Evolutionary conservation across 192 early-diverging fungal species (phyloP).

Genomic region (Coemansia sp.): DNA sequence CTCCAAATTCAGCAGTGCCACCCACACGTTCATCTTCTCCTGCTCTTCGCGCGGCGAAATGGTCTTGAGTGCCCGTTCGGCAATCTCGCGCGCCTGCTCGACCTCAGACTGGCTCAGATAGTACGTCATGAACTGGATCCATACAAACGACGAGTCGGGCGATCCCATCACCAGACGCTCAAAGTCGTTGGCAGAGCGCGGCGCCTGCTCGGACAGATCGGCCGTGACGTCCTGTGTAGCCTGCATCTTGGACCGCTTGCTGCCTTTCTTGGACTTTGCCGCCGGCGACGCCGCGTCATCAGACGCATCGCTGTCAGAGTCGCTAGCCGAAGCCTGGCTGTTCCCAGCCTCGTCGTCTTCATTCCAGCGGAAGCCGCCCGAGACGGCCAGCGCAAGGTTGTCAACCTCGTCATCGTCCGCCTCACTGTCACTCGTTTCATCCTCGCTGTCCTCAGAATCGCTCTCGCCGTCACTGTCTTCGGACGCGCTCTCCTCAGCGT

Average conservation of each 20-base stretch:
- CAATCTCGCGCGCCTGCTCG: conserved; percentile 86
- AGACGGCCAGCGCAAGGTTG: conserved; percentile 28
- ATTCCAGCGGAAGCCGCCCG: conserved; percentile 53
- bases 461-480: conserved; percentile 18
- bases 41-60: conserved; percentile 89
- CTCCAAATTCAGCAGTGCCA: conserved; percentile 93
- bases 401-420: conserved; percentile 17
- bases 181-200: conserved; percentile 78
- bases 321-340: conserved; percentile 2
- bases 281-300: conserved; percentile 51
- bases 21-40: conserved; percentile 98
- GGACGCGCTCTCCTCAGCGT: not conserved
- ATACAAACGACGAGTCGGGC: conserved; percentile 93
- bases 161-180: conserved; percentile 90
- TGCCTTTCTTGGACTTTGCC: conserved; percentile 15
- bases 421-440: conserved; percentile 5
- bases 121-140: conserved; percentile 99
- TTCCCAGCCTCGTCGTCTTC: conserved; percentile 32
- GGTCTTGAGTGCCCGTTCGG: conserved; percentile 88
- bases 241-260: conserved; percentile 60
- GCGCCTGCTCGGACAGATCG: conserved; percentile 62
- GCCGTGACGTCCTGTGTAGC: conserved; percentile 64
- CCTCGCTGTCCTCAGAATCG: not conserved
- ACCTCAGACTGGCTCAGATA: conserved; percentile 92
- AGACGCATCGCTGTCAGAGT: conserved; percentile 48